Evolutionary conservation across 257 asterid species (phyloP), one percentile per base, ranked within the genome.

Genomic region (Ilex asprella): DNA sequence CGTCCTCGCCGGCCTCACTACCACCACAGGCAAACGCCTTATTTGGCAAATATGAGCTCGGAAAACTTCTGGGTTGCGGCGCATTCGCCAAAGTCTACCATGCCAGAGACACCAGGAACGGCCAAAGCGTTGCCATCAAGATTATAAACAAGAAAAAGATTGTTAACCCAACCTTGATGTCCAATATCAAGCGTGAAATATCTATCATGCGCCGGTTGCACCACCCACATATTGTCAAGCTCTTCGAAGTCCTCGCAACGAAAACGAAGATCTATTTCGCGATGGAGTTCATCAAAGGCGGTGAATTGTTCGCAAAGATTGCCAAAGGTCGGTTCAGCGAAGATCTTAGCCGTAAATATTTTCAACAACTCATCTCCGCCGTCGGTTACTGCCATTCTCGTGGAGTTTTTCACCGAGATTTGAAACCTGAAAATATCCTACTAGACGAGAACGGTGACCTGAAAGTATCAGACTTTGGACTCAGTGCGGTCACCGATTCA

Each of bases 61-160:
- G 99, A 0, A 83, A 79, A 70, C 86, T 92, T 57, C 84, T 92
- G 3, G 99, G 99, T 6, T 86, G 99, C 67, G 99, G 96, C 29
- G 99, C 96, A 5, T 92, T 85, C 31, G 97, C 97, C 6, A 92
- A 92, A 43, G 99, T 92, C 10, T 92, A 86, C 68, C 94, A 89
- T 52, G 99, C 94, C 7, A 68, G 95, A n/a, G 82, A 86, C 12
- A 60, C 87, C 27, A 61, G 67, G 27, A 81, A 74, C 55, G 94
- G 97, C 10, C 89, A 75, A 13, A 92, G 95, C 65, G 89, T 89
- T 2, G 97, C 97, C 1, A 66, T 92, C 0, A 89, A 92, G 32
- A 74, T 92, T 27, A 73, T 92, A 47, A 81, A 73, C 70, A 92
- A 92, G 80, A 80, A 76, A 59, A 79, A 86, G 21, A 55, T 86